Evolutionary conservation across 2,329 filamentous ascomycete species (phyloP), one percentile per base, ranked within the genome.

Genomic region (Leptosphaerulina australis): DNA sequence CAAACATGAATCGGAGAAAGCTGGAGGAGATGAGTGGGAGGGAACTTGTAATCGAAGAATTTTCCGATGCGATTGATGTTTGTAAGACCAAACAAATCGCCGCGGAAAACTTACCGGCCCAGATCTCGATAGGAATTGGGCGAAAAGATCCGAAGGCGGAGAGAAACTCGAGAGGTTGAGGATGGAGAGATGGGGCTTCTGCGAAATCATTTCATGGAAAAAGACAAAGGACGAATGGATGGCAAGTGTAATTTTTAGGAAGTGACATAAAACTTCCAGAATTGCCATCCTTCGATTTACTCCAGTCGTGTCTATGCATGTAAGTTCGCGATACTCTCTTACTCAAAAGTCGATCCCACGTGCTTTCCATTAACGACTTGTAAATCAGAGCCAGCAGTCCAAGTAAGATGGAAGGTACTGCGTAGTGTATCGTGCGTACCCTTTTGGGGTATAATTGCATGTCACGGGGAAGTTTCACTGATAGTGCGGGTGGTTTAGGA

Each of bases 51-150:
- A 3, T 36, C 0, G 50, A 57, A 4, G 60, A 65, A 5, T 58
- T 50, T 11, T 11, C 52, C 10, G 33, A 47, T n/a, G 46, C 46
- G 0, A 29, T 66, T 2, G 7, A 48, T 21, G 36, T 52, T 12
- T 44, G 51, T 8, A 59, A 64, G 44, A 66, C 58, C 22, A 58
- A 59, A 24, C 60, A 64, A 20, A 56, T 62, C 15, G 55, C 56
- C n/a, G 45, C 52, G 3, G 46, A 36, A 25, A 50, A 63, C 34
- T 33, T 63, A 9, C 8, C 52, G 21, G 20, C 15, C 7, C 43
- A 54, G 35, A 11, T 61, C 5, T 10, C 35, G 18, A 22, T 36
- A 12, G 11, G 20, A 15, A 35, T 20, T 20, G 22, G 11, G 11
- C 18, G 10, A 5, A 6, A 3, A 12, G 11, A 14, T 22, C 10